Evolutionary conservation across 345 rosid genomes (phyloP).

Genomic region (Iberis pinnata): DNA sequence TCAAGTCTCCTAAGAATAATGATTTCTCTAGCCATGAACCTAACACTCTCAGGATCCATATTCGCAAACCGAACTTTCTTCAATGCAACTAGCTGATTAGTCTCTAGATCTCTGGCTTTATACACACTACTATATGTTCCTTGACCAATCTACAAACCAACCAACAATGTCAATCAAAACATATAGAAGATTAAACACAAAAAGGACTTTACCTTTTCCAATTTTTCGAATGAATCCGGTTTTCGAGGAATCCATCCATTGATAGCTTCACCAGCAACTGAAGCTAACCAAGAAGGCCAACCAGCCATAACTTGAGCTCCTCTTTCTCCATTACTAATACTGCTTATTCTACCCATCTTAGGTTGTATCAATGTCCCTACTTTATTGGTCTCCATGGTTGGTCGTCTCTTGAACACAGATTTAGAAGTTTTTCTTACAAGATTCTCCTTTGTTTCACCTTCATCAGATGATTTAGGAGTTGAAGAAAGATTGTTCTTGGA

Average conservation of each 20-base stretch:
- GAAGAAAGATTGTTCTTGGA: slow-evolving; percentile 21
- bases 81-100: slow-evolving; percentile 55
- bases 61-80: slow-evolving; percentile 72
- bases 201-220: slow-evolving; percentile 63
- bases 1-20: slow-evolving; percentile 55
- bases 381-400: slow-evolving; percentile 19
- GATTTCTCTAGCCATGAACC: slow-evolving; percentile 73
- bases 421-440: slow-evolving; percentile 26
- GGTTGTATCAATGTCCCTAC: slow-evolving; percentile 28
- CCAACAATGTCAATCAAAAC: slow-evolving; percentile 8
- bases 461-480: slow-evolving; percentile 29
- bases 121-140: slow-evolving; percentile 77
- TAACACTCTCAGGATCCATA: slow-evolving; percentile 67
- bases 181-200: not conserved
- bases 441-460: slow-evolving; percentile 30
- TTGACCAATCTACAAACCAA: slow-evolving; percentile 53
- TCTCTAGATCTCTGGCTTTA: slow-evolving; percentile 58
- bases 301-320: slow-evolving; percentile 80
- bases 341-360: slow-evolving; percentile 37
- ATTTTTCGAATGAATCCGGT: slow-evolving; percentile 85
- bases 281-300: slow-evolving; percentile 93
- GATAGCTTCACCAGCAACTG: slow-evolving; percentile 96
- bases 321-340: slow-evolving; percentile 52
- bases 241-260: slow-evolving; percentile 89
- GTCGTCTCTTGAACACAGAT: slow-evolving; percentile 29